These are phyloP conservation scores for Fraxinus latifolia DNA, from an alignment of 305 asterid genomes.

Conservation along the genomic window DNA sequence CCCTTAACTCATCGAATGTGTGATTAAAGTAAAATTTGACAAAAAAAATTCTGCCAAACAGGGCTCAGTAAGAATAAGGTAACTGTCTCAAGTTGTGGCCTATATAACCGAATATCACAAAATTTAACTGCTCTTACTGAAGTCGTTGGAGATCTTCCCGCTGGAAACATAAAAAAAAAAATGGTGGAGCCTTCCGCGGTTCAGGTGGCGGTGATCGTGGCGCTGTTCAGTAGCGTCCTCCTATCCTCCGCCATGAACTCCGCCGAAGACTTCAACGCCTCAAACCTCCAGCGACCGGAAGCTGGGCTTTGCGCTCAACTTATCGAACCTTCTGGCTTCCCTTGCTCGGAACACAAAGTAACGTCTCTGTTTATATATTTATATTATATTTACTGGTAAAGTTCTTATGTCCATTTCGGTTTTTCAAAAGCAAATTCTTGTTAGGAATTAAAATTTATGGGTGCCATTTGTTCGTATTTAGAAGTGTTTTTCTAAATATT, in stretches of 20 bases:
- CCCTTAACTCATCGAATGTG: not conserved
- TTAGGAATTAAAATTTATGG: not conserved
- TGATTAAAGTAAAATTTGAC: not conserved
- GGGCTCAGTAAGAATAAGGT: not conserved
- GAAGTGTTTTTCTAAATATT: not conserved
- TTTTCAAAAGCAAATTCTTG: not conserved
- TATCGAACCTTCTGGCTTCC: conserved; percentile 69
- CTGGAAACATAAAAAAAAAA: not conserved
- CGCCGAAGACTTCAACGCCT: conserved; percentile 31
- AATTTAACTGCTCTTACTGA: not conserved
- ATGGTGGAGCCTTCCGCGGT: conserved; percentile 29
- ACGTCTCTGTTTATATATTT: conserved; percentile 15
- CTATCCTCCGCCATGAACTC: conserved; percentile 35
- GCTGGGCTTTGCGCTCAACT: conserved; percentile 60
- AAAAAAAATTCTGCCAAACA: not conserved
- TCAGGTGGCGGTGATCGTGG: conserved; percentile 25
- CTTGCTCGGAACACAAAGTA: conserved; percentile 82
- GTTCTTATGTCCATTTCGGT: not conserved
- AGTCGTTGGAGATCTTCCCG: not conserved
- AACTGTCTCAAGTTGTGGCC: not conserved
- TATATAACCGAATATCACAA: not conserved
- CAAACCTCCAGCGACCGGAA: conserved; percentile 34
- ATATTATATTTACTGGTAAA: not conserved
- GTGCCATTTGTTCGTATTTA: not conserved
- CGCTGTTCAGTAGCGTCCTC: conserved; percentile 21